Percentiles rank a stretch among this genome's conserved stretches.
phyloP scores from a whole-genome alignment of 225 moss, liverwort and hornwort species.

The Climacium dendroides region DNA sequence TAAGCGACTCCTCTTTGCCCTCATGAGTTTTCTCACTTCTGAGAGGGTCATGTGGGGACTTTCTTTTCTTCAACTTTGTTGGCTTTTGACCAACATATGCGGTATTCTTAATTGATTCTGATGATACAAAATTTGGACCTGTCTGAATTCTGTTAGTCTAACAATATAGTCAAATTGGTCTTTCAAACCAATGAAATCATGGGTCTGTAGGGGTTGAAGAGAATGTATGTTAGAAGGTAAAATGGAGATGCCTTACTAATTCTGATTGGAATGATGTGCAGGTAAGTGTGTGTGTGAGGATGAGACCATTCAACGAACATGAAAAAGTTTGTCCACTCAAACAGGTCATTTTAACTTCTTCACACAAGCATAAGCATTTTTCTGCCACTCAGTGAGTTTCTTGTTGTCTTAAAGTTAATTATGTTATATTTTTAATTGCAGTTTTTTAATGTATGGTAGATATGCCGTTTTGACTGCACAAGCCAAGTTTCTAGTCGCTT shows the following conservation, averaged over 20 bases:
- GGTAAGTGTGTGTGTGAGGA: constrained; percentile 30
- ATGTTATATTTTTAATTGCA: neutral
- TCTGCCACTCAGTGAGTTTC: neutral
- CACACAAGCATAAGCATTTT: neutral
- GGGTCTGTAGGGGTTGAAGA: neutral
- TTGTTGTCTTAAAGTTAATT: neutral
- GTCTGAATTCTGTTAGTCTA: neutral
- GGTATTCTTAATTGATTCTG: neutral
- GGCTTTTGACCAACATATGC: neutral
- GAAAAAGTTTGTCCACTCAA: constrained; percentile 36
- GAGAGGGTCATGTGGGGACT: neutral
- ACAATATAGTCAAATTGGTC: neutral
- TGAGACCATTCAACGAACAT: constrained; percentile 40
- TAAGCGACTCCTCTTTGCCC: neutral
- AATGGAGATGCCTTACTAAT: neutral
- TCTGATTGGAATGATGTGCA: neutral
- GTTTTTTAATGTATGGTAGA: neutral
- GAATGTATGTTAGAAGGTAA: neutral
- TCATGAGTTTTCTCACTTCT: neutral
- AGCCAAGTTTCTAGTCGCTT: neutral
- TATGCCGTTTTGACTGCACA: neutral
- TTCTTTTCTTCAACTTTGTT: neutral
- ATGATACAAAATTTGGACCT: neutral
- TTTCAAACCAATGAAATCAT: neutral
- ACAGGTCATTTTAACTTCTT: constrained; percentile 12